A percentile compares a stretch with the other conserved stretches of the same genome.
phyloP scores from a whole-genome alignment of 139 green algal species.

The Micractinium sp. region DNA sequence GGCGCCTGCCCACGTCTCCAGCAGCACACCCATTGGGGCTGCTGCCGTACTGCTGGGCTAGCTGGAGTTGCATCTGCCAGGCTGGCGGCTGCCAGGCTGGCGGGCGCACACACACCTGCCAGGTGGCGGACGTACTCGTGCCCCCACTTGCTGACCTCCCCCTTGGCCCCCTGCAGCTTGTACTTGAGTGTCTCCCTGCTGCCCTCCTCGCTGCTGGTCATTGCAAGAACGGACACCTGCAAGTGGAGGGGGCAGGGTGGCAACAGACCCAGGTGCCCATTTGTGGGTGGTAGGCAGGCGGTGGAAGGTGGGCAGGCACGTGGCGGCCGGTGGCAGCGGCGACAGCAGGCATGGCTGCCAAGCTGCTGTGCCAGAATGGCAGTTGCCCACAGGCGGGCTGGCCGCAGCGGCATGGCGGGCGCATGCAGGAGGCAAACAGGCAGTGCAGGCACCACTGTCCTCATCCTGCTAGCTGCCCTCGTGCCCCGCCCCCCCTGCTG shows the following conservation, averaged over 20 bases:
- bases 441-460: no score
- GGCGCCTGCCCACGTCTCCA: neutral
- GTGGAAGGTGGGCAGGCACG: neutral
- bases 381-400: no score
- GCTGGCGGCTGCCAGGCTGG: no score
- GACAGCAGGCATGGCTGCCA: neutral
- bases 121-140: slow-evolving; percentile 98
- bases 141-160: slow-evolving; percentile 83
- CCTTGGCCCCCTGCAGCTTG: slow-evolving; percentile 60
- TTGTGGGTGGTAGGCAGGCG: no score
- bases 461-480: no score
- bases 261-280: no score
- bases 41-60: no score
- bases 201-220: slow-evolving; percentile 83
- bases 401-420: no score
- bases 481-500: neutral
- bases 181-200: slow-evolving; percentile 87
- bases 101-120: slow-evolving; percentile 70
- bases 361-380: no score
- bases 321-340: neutral
- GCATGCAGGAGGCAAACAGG: no score
- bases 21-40: no score
- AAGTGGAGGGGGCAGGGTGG: neutral
- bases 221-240: slow-evolving; percentile 91
- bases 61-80: no score